phyloP scores from a whole-genome alignment of 2,329 filamentous ascomycete species.

The Trichothecium sympodiale region DNA sequence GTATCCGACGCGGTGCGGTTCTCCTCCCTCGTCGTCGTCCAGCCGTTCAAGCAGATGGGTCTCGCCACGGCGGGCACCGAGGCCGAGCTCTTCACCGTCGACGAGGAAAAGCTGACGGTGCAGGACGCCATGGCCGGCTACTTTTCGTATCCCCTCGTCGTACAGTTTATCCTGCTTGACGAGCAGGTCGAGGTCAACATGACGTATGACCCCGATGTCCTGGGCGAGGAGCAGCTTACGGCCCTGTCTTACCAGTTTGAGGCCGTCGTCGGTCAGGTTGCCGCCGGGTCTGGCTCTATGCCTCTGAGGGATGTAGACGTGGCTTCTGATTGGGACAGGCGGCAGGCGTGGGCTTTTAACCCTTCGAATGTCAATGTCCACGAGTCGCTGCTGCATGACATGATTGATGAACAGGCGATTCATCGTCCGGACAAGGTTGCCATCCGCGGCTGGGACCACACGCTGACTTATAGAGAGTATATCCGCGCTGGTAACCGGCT shows the following conservation, averaged over 20 bases:
- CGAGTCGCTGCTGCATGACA: not conserved
- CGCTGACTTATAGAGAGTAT: constrained; percentile 5
- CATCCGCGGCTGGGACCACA: not conserved
- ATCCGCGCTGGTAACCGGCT: not conserved
- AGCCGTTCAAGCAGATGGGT: constrained; percentile 3
- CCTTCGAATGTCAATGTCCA: too few species aligned
- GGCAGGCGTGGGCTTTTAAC: too few species aligned
- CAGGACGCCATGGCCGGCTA: constrained; percentile 3
- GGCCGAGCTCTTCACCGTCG: not conserved
- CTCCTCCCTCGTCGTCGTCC: constrained; percentile 10
- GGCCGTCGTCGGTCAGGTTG: constrained; percentile 1
- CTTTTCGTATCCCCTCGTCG: constrained; percentile 3
- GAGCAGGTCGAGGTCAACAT: constrained; percentile 3
- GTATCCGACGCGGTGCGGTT: constrained; percentile 10
- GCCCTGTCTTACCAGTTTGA: constrained; percentile 3
- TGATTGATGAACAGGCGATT: not conserved
- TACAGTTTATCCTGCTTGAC: not conserved
- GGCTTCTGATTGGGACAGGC: too few species aligned
- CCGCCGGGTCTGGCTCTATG: not conserved
- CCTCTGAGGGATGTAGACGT: too few species aligned
- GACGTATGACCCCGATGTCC: constrained; percentile 2
- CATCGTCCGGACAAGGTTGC: not conserved
- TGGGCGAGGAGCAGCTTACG: not conserved
- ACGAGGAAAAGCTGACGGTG: not conserved
- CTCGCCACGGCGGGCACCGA: not conserved